Base-by-base conservation (phyloP, 495 filamentous ascomycete genomes). In the Penicillium daleae region DNA sequence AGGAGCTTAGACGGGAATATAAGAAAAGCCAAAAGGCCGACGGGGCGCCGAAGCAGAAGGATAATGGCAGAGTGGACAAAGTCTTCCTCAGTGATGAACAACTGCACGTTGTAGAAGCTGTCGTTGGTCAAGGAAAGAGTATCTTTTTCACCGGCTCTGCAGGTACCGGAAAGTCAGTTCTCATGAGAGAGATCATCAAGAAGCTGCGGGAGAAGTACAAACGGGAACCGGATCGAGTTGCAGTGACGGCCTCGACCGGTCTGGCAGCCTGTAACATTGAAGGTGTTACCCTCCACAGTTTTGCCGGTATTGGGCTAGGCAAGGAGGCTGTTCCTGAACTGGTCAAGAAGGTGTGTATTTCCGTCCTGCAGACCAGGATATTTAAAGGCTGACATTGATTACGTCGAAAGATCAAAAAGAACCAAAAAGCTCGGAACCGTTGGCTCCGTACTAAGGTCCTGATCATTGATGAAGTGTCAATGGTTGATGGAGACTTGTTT, bases 61-160 rank as follows among this genome's bases (percentile, higher is more conserved):
- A 26, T 15, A 65, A 71, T 7, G 27, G 74, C 21, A 86, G 82
- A 62, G 56, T 84, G n/a, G 76, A 86, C 0, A 75, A 80, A 9
- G 83, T 96, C 21, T 87, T 86, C 55, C 80, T 99, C 22, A 97
- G 92, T 71, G 83, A 89, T 2, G 95, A 99, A 72, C 95, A 99
- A 73, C 79, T 82, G 48, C 85, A 89, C 61, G 92, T 99, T n/a
- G 80, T 94, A 56, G 83, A 90, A 17, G 76, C 96, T 15, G 92
- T 98, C 24, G 80, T 90, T 3, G 83, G 93, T 4, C 71, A 89
- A 37, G 79, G 81, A 33, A 90, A 92, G 69, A 97, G 95, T 66
- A 93, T 97, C 4, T 99, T 99, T 81, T 99, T 98, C 76, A 99
- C 95, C 2, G 95, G 95, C 59, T 96, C 95, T 44, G 95, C 95